A percentile compares a stretch with the other conserved stretches of the same genome.
Evolutionary conservation across 2,329 filamentous ascomycete species (phyloP).

Genomic region (Gaeumannomyces sp.): DNA sequence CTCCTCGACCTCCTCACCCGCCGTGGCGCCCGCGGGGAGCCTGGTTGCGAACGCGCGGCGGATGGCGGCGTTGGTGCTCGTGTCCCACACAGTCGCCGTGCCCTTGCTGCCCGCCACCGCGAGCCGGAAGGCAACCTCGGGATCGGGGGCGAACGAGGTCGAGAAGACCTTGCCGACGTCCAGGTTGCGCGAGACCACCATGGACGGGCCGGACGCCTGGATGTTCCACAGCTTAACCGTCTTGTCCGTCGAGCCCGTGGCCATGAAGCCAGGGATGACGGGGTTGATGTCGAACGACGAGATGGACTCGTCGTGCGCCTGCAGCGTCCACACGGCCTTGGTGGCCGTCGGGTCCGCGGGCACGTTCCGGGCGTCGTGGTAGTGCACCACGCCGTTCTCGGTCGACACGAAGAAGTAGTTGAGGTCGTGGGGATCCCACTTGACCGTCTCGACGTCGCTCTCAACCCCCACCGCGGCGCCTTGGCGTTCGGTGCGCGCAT

Average conservation of each 20-base stretch:
- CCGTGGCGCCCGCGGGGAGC: conserved; percentile 45
- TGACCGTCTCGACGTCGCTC: conserved; percentile 86
- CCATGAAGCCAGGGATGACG: conserved; percentile 85
- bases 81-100: conserved; percentile 91
- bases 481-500: conserved; percentile 88
- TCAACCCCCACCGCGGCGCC: conserved; percentile 83
- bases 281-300: conserved; percentile 91
- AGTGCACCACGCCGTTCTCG: conserved; percentile 85
- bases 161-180: conserved; percentile 95
- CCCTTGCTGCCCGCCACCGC: conserved; percentile 95
- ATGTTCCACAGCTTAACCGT: conserved; percentile 97
- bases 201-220: conserved; percentile 68
- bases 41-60: conserved; percentile 74
- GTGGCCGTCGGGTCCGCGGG: conserved; percentile 66
- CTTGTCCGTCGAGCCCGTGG: conserved; percentile 88
- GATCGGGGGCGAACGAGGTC: conserved; percentile 81
- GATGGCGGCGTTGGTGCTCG: conserved; percentile 83
- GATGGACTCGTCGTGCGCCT: conserved; percentile 89
- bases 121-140: conserved; percentile 84
- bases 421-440: conserved; percentile 87
- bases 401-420: conserved; percentile 96
- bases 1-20: conserved; percentile 63
- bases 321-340: conserved; percentile 88
- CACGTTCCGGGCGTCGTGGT: conserved; percentile 76
- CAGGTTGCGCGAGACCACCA: conserved; percentile 87